phyloP scores from a whole-genome alignment of 257 asterid species.

The Lantana camara region DNA sequence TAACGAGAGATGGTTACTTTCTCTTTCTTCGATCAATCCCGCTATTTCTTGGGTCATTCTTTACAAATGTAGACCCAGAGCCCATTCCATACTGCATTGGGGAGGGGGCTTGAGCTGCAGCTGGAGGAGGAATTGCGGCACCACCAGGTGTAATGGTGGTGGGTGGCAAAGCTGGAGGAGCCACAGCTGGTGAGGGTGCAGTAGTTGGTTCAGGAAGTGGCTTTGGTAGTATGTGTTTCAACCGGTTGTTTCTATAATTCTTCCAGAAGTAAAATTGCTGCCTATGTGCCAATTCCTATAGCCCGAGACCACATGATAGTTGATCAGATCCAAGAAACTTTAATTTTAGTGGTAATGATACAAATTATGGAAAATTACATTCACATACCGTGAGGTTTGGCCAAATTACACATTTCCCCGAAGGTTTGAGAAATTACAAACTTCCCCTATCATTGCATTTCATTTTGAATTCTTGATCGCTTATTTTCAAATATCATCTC shows the following conservation, averaged over 20 bases:
- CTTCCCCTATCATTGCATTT: no score
- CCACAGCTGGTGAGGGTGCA: constrained; percentile 49
- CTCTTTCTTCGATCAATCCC: constrained; percentile 76
- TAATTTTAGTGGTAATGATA: no score
- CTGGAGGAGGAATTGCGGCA: constrained; percentile 38
- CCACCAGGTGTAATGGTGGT: constrained; percentile 32
- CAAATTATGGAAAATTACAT: no score
- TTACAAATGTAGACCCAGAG: constrained; percentile 59
- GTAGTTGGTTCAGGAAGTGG: constrained; percentile 70
- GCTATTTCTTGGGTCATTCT: constrained; percentile 66
- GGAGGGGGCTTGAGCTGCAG: constrained; percentile 55
- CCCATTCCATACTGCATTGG: constrained; percentile 66
- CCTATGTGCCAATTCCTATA: constrained; percentile 93
- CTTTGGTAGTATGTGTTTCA: constrained; percentile 93
- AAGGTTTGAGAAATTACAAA: no score
- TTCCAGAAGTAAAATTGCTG: constrained; percentile 96
- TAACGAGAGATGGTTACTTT: constrained; percentile 43
- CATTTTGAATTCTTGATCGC: no score
- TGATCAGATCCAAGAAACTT: constrained; percentile 28
- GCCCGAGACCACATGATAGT: constrained; percentile 18
- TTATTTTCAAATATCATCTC: no score
- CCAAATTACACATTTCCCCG: no score
- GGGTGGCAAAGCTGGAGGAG: constrained; percentile 57
- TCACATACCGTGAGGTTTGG: no score
- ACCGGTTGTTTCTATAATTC: constrained; percentile 81